Conservation (phyloP, 371 early-diverging fungal species). For the Zychaea mexicana region DNA sequence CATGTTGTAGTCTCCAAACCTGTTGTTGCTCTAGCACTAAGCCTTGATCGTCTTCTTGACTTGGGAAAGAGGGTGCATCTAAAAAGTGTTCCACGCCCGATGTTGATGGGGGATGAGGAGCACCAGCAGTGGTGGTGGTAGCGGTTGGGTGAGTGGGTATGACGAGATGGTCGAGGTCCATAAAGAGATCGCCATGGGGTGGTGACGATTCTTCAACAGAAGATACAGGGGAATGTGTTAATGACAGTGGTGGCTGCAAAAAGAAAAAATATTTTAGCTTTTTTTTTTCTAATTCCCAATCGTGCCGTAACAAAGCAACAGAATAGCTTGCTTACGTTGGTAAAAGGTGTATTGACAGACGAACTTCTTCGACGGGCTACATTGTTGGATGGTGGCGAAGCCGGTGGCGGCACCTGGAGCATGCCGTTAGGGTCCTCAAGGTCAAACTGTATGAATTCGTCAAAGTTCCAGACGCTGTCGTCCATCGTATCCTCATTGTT, state of each 20-base stretch:
- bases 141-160: slow-evolving; percentile 9
- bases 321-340: neutral
- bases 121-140: neutral
- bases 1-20: too few relatives aligned
- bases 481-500: neutral
- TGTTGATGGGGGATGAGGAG: neutral
- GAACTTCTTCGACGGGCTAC: slow-evolving; percentile 12
- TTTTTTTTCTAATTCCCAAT: neutral
- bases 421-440: neutral
- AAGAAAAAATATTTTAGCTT: neutral
- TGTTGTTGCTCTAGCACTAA: slow-evolving; percentile 1
- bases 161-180: slow-evolving; percentile 10
- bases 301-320: neutral
- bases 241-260: slow-evolving; percentile 12
- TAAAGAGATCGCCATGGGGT: neutral
- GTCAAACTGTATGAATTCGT: slow-evolving; percentile 11
- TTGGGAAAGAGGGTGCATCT: neutral
- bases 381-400: neutral
- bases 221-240: slow-evolving; percentile 7
- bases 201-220: slow-evolving; percentile 7
- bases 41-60: neutral
- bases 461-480: slow-evolving; percentile 7
- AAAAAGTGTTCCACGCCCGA: too few relatives aligned
- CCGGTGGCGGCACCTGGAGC: neutral
- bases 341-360: slow-evolving; percentile 8